Evolutionary conservation across 768 basidiomycete genomes (phyloP), one percentile per base, ranked within the genome.

Genomic region (Russula brevipes): DNA sequence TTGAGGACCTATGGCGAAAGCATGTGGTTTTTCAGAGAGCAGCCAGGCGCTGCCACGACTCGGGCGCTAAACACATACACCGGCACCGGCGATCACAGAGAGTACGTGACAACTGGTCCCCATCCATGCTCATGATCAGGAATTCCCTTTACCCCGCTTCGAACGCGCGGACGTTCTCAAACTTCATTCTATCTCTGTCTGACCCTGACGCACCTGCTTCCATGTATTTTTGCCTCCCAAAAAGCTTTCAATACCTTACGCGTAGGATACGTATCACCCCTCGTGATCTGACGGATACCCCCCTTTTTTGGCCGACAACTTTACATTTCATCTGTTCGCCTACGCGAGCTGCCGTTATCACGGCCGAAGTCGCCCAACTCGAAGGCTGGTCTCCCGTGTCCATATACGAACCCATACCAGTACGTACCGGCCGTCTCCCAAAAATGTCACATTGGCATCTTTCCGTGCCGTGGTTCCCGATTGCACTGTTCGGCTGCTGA

Each of bases 311-410:
- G 41, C 76, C 91, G 14, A 69, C 73, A 17, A 79, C 78, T 19
- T 69, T 96, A 47, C 94, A 97, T 73, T 93, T 93, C 69, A 85
- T 94, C 24, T 95, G 92, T 71, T 91, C 91, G 4, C 92, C 94
- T 0, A 71, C 77, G 1, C 82, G 94, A 47, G 90, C 91, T 4
- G 72, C 77, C 14, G 76, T 76, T 5, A 87, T 95, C 61, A 76
- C 90, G 65, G 78, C 81, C 41, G 87, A 94, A 72, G 79, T 88
- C 12, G 70, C 76, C 4, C 71, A 77, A 54, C 73, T 82, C 11
- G 70, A 76, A 3, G 79, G 70, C 10, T 93, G 92, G 90, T 69
- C 75, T 8, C 88, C 93, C 5, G 76, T 76, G 50, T 80, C 83
- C 1, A 84, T 94, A 47, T 96, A 87, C 68, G 93, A 95, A 74